Conservation (phyloP, 768 basidiomycete species). For the Hysterangium stoloniferum region DNA sequence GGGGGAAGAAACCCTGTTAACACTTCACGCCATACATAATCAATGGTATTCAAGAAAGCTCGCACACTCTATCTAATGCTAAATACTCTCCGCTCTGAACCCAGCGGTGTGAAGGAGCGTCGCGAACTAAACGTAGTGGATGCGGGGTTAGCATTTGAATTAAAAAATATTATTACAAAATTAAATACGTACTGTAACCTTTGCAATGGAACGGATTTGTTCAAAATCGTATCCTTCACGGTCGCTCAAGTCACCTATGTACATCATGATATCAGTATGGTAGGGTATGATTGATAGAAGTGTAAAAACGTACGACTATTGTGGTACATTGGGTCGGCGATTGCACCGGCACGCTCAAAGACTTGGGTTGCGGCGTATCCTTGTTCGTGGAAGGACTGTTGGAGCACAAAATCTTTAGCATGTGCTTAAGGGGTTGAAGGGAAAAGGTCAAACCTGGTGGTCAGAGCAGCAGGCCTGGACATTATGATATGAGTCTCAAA, state of each 20-base stretch:
- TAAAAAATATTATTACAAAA: too few species aligned
- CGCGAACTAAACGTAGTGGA: not conserved
- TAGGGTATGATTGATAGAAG: slow-evolving; percentile 1
- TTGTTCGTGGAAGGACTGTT: slow-evolving; percentile 70
- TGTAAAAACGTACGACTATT: slow-evolving; percentile 52
- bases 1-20: too few species aligned
- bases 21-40: too few species aligned
- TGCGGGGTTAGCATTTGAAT: too few species aligned
- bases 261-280: slow-evolving; percentile 1
- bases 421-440: not conserved
- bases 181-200: slow-evolving; percentile 73
- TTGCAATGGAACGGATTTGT: slow-evolving; percentile 77
- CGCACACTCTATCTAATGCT: too few species aligned
- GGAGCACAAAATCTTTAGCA: slow-evolving; percentile 2
- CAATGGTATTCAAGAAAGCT: too few species aligned
- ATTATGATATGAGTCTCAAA: slow-evolving; percentile 14
- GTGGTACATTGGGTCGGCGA: slow-evolving; percentile 86
- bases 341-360: slow-evolving; percentile 80
- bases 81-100: too few species aligned
- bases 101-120: not conserved
- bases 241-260: slow-evolving; percentile 65
- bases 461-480: slow-evolving; percentile 84
- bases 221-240: slow-evolving; percentile 76
- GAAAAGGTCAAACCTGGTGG: slow-evolving; percentile 50
- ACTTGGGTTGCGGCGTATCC: slow-evolving; percentile 85